Evolutionary conservation across 257 asterid genomes (phyloP).

Genomic region (Jacaranda copaia): DNA sequence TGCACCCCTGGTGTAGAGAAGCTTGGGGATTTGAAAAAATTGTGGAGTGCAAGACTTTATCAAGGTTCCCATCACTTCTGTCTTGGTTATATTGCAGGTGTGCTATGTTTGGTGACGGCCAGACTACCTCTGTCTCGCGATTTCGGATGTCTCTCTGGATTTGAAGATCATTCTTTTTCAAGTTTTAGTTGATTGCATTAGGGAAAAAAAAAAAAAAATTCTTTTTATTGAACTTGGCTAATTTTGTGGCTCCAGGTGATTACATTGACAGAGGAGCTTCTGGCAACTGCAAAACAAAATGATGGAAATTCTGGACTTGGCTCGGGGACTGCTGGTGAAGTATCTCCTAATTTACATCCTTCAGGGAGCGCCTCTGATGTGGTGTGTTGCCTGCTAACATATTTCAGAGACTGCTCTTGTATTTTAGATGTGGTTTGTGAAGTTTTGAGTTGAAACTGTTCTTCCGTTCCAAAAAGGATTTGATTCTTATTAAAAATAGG

Average conservation of each 20-base stretch:
- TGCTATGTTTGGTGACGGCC: conserved; percentile 71
- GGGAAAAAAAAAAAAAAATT: too few species aligned
- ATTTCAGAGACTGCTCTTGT: not conserved
- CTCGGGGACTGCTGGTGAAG: conserved; percentile 43
- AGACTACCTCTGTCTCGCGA: conserved; percentile 59
- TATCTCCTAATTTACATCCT: conserved; percentile 44
- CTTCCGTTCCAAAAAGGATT: not conserved
- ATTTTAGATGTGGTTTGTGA: not conserved
- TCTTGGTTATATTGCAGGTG: conserved; percentile 82
- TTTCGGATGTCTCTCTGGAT: conserved; percentile 70
- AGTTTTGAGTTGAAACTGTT: not conserved
- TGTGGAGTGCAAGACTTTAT: conserved; percentile 48
- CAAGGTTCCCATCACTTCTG: conserved; percentile 69
- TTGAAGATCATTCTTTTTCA: conserved; percentile 53
- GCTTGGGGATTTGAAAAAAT: conserved; percentile 45
- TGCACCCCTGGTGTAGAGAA: conserved; percentile 42
- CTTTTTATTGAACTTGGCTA: conserved; percentile 23
- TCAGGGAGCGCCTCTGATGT: conserved; percentile 43
- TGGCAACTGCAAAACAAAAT: conserved; percentile 63
- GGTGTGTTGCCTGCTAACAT: conserved; percentile 38
- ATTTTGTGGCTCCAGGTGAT: conserved; percentile 60
- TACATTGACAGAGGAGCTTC: conserved; percentile 75
- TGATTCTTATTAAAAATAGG: not conserved
- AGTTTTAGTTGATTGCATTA: conserved; percentile 28
- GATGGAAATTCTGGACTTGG: conserved; percentile 50